Evolutionary conservation across 306 rosid genomes (phyloP).

Genomic region (Acacia melanoxylon): DNA sequence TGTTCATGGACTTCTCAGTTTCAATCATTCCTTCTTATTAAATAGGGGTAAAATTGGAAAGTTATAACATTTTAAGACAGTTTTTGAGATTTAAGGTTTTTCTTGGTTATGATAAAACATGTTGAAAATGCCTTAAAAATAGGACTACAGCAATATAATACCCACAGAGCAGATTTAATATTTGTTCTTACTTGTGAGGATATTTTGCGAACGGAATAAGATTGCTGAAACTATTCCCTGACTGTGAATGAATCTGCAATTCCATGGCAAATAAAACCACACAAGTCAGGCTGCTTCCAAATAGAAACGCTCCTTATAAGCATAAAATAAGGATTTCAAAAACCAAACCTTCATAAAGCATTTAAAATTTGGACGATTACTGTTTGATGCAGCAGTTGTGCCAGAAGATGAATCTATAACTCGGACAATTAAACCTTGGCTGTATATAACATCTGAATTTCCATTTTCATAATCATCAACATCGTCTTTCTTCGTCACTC

Average conservation of each 20-base stretch:
- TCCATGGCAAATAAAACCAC: conserved; percentile 29
- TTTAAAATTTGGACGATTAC: conserved; percentile 61
- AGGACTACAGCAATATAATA: background rate
- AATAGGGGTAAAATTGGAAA: no score
- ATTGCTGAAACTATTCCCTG: conserved; percentile 80
- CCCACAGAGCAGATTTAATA: conserved; percentile 12
- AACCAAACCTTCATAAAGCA: conserved; percentile 75
- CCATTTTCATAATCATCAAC: conserved; percentile 52
- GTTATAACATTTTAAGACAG: no score
- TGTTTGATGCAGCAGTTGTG: conserved; percentile 38
- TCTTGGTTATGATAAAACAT: no score
- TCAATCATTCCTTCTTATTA: no score
- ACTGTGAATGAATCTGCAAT: conserved; percentile 58
- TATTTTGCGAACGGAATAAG: conserved; percentile 79
- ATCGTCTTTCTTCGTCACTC: conserved; percentile 48
- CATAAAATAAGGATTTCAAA: conserved; percentile 22
- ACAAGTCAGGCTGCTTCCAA: conserved; percentile 17
- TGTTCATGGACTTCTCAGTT: no score
- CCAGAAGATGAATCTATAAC: conserved; percentile 32
- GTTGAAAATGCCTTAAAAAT: no score
- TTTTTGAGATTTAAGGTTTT: no score
- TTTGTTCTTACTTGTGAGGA: conserved; percentile 71
- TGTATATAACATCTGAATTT: conserved; percentile 44
- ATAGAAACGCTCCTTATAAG: conserved; percentile 2
- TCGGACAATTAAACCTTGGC: conserved; percentile 67